These are phyloP conservation scores for Croton laevigatus DNA, from an alignment of 441 rosid species.

Conservation along the genomic window DNA sequence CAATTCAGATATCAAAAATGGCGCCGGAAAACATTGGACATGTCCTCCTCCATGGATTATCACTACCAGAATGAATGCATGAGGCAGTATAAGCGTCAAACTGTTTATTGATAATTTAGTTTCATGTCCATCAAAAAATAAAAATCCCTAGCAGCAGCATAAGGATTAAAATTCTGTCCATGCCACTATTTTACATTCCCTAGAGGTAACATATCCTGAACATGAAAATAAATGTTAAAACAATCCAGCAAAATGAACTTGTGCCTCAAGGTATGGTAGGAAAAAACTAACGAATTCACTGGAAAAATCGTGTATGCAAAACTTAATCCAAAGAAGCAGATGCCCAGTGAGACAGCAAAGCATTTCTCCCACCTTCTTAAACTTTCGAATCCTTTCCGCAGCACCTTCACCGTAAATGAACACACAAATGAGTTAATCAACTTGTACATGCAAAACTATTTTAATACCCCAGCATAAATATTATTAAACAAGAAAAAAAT, in stretches of 20 bases:
- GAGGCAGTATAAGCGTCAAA: background rate
- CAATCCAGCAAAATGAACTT: background rate
- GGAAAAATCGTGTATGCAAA: background rate
- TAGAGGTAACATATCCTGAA: background rate
- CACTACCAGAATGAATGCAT: background rate
- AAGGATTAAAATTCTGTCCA: background rate
- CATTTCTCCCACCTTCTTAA: slow-evolving; percentile 2
- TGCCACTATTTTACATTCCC: background rate
- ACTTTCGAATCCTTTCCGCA: slow-evolving; percentile 44
- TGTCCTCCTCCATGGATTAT: background rate
- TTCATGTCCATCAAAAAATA: background rate
- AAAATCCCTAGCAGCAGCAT: background rate
- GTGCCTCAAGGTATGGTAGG: background rate
- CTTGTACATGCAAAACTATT: background rate
- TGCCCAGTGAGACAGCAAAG: background rate
- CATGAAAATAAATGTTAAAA: background rate
- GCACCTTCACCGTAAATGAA: slow-evolving; percentile 38
- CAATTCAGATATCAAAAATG: background rate
- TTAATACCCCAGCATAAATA: background rate
- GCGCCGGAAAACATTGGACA: background rate
- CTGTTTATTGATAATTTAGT: background rate
- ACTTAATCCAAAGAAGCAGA: background rate
- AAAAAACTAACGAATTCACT: background rate
- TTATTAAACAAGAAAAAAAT: background rate
- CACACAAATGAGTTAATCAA: slow-evolving; percentile 11